These are phyloP conservation scores for Trichoderma sp. DNA, from an alignment of 2,329 filamentous ascomycete species.

Conservation along the genomic window DNA sequence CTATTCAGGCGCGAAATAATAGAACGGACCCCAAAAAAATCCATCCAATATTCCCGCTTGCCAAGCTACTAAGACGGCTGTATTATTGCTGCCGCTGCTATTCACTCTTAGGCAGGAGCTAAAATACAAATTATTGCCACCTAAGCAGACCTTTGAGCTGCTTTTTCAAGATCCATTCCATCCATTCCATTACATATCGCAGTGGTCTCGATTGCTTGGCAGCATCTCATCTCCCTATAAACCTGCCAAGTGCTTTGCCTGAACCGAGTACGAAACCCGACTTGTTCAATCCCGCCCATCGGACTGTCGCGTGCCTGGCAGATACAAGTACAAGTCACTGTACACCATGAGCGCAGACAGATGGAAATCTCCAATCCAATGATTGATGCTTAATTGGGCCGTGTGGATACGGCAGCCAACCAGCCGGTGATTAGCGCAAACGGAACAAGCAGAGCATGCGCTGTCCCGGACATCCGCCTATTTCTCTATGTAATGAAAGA, in stretches of 20 bases:
- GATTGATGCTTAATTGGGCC: background rate
- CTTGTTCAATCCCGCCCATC: background rate
- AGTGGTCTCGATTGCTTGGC: background rate
- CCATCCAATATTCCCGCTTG: background rate
- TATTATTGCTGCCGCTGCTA: background rate
- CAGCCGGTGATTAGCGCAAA: background rate
- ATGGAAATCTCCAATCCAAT: background rate
- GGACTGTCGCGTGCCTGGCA: background rate
- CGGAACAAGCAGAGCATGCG: background rate
- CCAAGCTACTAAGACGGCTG: background rate
- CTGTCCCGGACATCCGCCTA: background rate
- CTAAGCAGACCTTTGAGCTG: background rate
- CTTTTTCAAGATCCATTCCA: background rate
- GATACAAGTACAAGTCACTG: background rate
- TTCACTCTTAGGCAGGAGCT: background rate
- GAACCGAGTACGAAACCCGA: background rate
- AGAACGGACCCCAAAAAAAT: background rate
- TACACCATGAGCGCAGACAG: background rate
- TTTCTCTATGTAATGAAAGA: background rate
- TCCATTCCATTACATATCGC: background rate
- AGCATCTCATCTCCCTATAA: background rate
- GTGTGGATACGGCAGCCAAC: constrained; percentile 1
- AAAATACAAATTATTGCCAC: background rate
- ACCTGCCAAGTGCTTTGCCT: background rate
- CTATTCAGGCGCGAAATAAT: background rate